phyloP scores from a whole-genome alignment of 108 stramenopile genomes.

The Cyclostephanos invisitatus region DNA sequence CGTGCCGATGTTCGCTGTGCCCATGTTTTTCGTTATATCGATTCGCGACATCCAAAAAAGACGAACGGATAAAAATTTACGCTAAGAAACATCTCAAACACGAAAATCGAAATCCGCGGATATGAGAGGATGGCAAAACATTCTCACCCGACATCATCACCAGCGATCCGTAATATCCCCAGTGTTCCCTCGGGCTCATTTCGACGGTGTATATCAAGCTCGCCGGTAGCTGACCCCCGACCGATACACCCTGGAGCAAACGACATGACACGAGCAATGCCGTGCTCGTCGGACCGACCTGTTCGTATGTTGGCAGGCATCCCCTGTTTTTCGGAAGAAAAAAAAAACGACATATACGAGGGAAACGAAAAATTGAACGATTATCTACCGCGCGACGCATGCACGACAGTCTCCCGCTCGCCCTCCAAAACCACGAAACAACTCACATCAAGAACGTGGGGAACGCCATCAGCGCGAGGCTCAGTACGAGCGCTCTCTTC shows the following conservation, averaged over 20 bases:
- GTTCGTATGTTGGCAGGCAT: slow-evolving; percentile 73
- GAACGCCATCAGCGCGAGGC: slow-evolving; percentile 77
- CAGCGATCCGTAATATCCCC: slow-evolving; percentile 70
- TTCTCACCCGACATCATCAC: slow-evolving; percentile 43
- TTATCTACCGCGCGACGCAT: too few species aligned
- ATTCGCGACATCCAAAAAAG: not conserved
- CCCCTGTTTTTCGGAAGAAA: slow-evolving; percentile 52
- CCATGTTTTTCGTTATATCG: not conserved
- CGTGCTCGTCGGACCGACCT: slow-evolving; percentile 63
- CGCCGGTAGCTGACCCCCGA: slow-evolving; percentile 85
- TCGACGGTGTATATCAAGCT: slow-evolving; percentile 77
- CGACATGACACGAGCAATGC: slow-evolving; percentile 67
- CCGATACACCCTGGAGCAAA: slow-evolving; percentile 85
- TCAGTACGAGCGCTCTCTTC: slow-evolving; percentile 63
- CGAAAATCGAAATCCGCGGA: too few species aligned
- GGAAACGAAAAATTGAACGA: not conserved
- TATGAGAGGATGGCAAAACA: too few species aligned
- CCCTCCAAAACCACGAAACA: too few species aligned
- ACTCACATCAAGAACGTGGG: slow-evolving; percentile 58
- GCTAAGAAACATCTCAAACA: too few species aligned
- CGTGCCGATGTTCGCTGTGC: slow-evolving; percentile 62
- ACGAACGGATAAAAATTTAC: not conserved
- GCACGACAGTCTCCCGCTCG: too few species aligned
- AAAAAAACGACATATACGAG: not conserved
- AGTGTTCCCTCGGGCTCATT: slow-evolving; percentile 37